A percentile compares a stretch with the other conserved stretches of the same genome.
Evolutionary conservation across 2,329 filamentous ascomycete genomes (phyloP).

Genomic region (Aspergillus costaricaensis): DNA sequence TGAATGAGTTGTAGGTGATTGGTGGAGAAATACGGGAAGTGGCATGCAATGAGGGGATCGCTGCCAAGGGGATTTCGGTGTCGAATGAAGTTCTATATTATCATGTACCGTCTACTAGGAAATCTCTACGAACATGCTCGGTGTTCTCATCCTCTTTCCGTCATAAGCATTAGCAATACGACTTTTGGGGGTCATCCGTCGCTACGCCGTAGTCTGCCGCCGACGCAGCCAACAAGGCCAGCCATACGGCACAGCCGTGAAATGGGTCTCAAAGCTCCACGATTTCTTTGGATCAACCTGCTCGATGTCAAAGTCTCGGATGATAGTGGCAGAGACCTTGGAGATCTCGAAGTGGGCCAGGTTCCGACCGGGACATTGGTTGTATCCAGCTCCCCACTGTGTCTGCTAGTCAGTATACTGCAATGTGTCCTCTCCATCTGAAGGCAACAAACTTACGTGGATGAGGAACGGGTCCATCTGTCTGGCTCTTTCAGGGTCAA

Average conservation of each 20-base stretch:
- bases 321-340: conserved; percentile 37
- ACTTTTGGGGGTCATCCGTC: too few relatives aligned
- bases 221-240: conserved; percentile 4
- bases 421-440: too few relatives aligned
- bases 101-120: too few relatives aligned
- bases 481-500: conserved; percentile 18
- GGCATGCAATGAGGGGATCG: background rate
- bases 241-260: conserved; percentile 15
- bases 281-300: conserved; percentile 27
- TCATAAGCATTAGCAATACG: too few relatives aligned
- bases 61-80: background rate
- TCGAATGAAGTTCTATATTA: background rate
- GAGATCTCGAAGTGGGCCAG: conserved; percentile 39
- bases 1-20: background rate
- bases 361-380: conserved; percentile 39
- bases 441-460: conserved; percentile 2
- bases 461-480: conserved; percentile 14
- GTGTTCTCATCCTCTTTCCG: too few relatives aligned
- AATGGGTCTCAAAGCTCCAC: conserved; percentile 26
- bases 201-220: background rate
- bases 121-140: too few relatives aligned
- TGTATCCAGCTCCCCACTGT: conserved; percentile 41
- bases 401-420: background rate
- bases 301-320: conserved; percentile 37
- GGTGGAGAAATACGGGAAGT: conserved; percentile 4